Evolutionary conservation across 192 early-diverging fungal genomes (phyloP), one percentile per base, ranked within the genome.

Genomic region (Backusella luteola): DNA sequence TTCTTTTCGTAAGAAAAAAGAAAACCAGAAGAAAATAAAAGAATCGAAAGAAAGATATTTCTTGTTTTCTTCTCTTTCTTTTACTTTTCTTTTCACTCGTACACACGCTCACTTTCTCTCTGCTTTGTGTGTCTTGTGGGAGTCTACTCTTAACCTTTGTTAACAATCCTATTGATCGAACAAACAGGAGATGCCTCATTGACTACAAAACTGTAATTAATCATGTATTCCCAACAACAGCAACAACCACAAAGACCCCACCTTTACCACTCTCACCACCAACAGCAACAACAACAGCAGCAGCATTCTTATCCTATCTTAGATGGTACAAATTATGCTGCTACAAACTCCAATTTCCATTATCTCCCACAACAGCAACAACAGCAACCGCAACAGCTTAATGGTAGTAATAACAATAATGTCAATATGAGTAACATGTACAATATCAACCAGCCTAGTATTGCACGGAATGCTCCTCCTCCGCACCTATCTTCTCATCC

Each of bases 281-380:
- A 35, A 41, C 81, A 63, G 56, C 73, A 46, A 69, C 59, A 21
- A 8, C 69, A 34, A 44, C 81, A 69, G 5, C 81, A 69, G 42
- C 73, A 46, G 75, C 63, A 19, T 69, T 81, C 44, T 67, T 75
- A 35, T 67, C 83, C 19, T 73, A 72, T 23, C 23, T 49, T 21
- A 26, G 66, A 36, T 59, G 26, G 29, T 69, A 38, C 42, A 34
- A 41, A 66, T 26, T 59, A 36, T 70, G 36, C 34, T 39, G 34
- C 34, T 15, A 34, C 44, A 32, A 76, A 66, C 26, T 26, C 7
- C 38, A 79, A 44, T 52, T 66, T 23, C 73, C 76, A 46, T 73
- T 46, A 73, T 36, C 34, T 66, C 14, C 39, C 39, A 52, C 38
- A 63, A 29, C 56, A 12, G 11, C 56, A 59, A 53, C 17, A 63